phyloP scores from a whole-genome alignment of 441 rosid species.

The Croton laevigatus region DNA sequence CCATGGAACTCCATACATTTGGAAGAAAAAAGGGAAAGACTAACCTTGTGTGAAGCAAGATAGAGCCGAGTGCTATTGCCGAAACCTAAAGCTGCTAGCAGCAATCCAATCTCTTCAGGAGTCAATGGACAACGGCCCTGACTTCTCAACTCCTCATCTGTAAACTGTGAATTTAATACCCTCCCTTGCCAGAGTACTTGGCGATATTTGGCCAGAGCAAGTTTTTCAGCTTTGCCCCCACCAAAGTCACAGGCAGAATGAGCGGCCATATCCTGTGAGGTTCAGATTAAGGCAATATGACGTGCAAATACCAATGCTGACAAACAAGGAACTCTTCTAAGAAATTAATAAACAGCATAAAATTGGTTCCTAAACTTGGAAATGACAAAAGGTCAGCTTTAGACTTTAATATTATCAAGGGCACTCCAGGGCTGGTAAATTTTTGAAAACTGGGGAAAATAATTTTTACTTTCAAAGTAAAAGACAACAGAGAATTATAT shows the following conservation, averaged over 20 bases:
- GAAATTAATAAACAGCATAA: no score
- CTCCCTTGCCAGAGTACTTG: constrained; percentile 98
- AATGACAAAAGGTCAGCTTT: constrained; percentile 1
- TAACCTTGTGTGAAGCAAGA: constrained; percentile 95
- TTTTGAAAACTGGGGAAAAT: neutral
- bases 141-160: constrained; percentile 81
- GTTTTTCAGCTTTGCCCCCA: constrained; percentile 93
- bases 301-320: neutral
- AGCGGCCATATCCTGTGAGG: constrained; percentile 83
- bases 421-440: neutral
- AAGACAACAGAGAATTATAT: neutral
- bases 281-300: neutral
- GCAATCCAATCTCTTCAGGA: constrained; percentile 96
- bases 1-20: neutral
- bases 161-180: constrained; percentile 87
- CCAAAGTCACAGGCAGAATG: constrained; percentile 98
- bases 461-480: constrained; percentile 3
- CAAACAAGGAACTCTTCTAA: neutral
- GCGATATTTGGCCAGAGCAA: constrained; percentile 87
- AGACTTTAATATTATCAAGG: neutral
- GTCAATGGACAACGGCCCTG: constrained; percentile 97
- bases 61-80: constrained; percentile 81
- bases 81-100: constrained; percentile 86
- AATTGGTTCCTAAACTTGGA: constrained; percentile 2
- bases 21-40: constrained; percentile 1